Evolutionary conservation across 2,329 filamentous ascomycete genomes (phyloP), one percentile per base, ranked within the genome.

Genomic region (Huntiella bhutanensis): DNA sequence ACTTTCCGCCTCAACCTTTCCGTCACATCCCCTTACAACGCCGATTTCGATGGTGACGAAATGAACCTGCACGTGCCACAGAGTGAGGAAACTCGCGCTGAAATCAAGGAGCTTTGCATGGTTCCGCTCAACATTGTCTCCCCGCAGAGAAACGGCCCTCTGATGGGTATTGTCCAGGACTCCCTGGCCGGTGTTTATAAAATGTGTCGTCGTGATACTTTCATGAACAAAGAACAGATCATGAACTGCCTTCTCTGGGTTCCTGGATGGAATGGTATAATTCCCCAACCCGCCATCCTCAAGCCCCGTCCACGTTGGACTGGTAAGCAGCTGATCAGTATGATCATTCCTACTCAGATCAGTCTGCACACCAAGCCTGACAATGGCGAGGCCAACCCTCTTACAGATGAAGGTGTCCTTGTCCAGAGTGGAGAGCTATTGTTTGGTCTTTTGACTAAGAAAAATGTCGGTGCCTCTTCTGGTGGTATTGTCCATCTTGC

Each of bases 51-150:
- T 59, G 91, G 91, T 65, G 91, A 98, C 61, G 91, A 99, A 64
- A 99, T 99, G 91, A 99, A 99, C 60, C 76, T 99, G 66, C 91
- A 99, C 73, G 92, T 98, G 45, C 92, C 91, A 3, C 91, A 99
- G 59, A 91, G 83, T 34, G 87, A 98, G 59, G 92, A 99, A 63
- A 92, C 92, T 33, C 82, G 91, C 51, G 86, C 92, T 40, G 91
- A 99, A 62, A 77, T 98, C 55, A 84, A 78, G 61, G 81, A 96
- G 59, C 74, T 99, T 11, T 96, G 88, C 61, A 81, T 96, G 73
- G 91, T 99, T n/a, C 91, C 91, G 1, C 74, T 91, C 55, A 95
- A 98, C 62, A 96, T 99, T 57, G 92, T 98, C 7, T 98, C 92
- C 2, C 91, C 91, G 4, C 91, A 98, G 63, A 80, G 87, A 58